Base-by-base conservation (phyloP, 1,139 yeast genomes). In the Pichia sp. region DNA sequence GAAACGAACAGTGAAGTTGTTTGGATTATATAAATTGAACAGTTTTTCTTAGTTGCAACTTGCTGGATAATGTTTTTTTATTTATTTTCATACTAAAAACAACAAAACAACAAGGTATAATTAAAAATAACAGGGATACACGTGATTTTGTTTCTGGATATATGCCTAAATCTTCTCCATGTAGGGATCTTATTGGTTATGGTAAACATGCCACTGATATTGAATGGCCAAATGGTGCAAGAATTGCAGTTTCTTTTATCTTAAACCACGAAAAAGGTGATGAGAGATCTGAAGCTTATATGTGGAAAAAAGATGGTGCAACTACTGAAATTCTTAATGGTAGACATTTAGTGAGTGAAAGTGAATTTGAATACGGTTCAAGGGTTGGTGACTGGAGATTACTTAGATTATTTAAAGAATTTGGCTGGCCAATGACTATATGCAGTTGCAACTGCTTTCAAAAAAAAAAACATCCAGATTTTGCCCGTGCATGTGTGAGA, bases 221-320 rank as follows among this genome's bases (percentile, higher is more conserved):
- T 33, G 57, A 65, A 53, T 70, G 74, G 74, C 74, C 74, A 10
- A 62, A 65, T 42, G 57, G 57, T 36, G 67, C 70, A 33, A 67
- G 63, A 50, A 65, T 71, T 25, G 72, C 72, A 13, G 62, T 70
- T 38, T 66, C 70, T 13, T 69, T 70, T 51, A 68, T 70, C 31
- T 57, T 70, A 44, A 70, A 70, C 56, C 69, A 70, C 50, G 73
- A 70, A 58, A 71, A 68, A 58, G 73, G 74, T 25, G 74, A 70
- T 53, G 66, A 64, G 22, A 45, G 58, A 19, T 52, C 60, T 13
- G 69, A 67, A 47, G 60, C 58, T 43, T 53, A 58, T 19, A 56
- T 63, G 39, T 53, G 58, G 55, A 55, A 55, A 45, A 45, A 51
- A 47, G 52, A 53, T 43, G 52, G 53, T 13, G 36, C 58, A 48